Evolutionary conservation across 2,329 filamentous ascomycete species (phyloP).

Genomic region (Botryosphaeria dothidea): DNA sequence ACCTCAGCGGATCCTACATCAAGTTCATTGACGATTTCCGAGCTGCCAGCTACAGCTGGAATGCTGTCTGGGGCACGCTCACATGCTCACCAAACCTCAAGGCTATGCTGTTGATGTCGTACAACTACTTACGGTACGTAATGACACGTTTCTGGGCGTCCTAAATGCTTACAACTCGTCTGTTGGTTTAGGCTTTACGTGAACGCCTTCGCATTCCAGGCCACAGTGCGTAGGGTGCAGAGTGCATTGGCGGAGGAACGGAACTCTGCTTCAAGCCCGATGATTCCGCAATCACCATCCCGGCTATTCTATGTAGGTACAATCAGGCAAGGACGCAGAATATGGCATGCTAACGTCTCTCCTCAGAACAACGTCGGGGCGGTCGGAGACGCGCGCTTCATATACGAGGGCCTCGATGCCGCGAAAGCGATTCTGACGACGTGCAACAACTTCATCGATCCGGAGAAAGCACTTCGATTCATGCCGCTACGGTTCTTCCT

Average conservation of each 20-base stretch:
- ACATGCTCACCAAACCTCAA: conserved; percentile 65
- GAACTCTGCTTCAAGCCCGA: conserved; percentile 17
- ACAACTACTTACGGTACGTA: conserved; percentile 63
- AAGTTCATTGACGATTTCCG: conserved; percentile 76
- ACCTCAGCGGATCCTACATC: conserved; percentile 71
- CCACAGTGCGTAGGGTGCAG: conserved; percentile 53
- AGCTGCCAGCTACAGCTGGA: conserved; percentile 68
- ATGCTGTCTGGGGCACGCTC: conserved; percentile 56
- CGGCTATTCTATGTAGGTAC: conserved; percentile 39
- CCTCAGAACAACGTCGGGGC: conserved; percentile 51
- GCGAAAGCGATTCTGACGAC: conserved; percentile 53
- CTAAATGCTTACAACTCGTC: neutral
- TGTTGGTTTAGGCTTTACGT: conserved; percentile 57
- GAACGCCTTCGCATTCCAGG: conserved; percentile 75
- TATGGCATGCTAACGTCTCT: neutral
- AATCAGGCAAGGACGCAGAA: neutral
- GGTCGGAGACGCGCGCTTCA: conserved; percentile 51
- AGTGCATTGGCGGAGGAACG: neutral
- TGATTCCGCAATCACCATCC: conserved; percentile 40
- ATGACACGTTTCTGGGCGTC: neutral
- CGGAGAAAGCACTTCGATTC: conserved; percentile 47
- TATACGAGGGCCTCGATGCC: conserved; percentile 52
- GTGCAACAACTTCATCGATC: conserved; percentile 52
- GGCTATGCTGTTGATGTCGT: conserved; percentile 67
- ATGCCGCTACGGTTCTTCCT: conserved; percentile 53